These are phyloP conservation scores for Rhodotorula glutinis DNA, from an alignment of 1,284 basidiomycete genomes.

Conservation along the genomic window DNA sequence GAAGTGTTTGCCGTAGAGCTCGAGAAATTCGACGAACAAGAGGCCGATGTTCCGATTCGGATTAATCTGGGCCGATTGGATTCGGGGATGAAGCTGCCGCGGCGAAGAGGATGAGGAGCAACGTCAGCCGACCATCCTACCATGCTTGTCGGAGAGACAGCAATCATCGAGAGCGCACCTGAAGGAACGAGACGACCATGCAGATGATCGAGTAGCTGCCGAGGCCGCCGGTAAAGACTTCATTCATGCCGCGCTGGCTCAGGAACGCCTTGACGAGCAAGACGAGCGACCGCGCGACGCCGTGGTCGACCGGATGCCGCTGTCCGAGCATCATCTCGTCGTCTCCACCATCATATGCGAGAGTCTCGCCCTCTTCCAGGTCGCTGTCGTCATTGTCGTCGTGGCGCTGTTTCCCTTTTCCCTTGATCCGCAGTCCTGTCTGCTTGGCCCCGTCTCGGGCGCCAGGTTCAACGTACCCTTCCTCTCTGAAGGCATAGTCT, in stretches of 20 bases:
- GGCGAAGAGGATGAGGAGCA: background rate
- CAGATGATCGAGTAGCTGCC: conserved; percentile 95
- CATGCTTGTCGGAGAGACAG: too few species aligned
- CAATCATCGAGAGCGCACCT: conserved; percentile 52
- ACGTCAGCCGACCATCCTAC: too few species aligned
- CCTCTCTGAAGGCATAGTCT: conserved; percentile 31
- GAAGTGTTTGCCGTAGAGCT: conserved; percentile 89
- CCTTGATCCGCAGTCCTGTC: conserved; percentile 2
- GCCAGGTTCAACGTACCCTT: conserved; percentile 34
- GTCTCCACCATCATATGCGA: background rate
- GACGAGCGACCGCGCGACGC: conserved; percentile 57
- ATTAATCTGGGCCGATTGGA: conserved; percentile 82
- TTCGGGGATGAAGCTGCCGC: conserved; percentile 79
- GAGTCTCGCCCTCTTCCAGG: conserved; percentile 6
- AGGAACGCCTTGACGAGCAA: conserved; percentile 88
- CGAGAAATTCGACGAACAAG: conserved; percentile 91
- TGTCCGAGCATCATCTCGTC: background rate
- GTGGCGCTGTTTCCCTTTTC: conserved; percentile 6
- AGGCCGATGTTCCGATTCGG: conserved; percentile 84
- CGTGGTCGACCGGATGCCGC: conserved; percentile 36
- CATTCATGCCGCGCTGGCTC: conserved; percentile 87
- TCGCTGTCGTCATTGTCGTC: background rate
- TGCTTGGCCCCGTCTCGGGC: background rate
- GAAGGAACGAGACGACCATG: conserved; percentile 86
- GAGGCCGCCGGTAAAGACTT: conserved; percentile 91